Base-by-base conservation (phyloP, 768 basidiomycete genomes). In the Leccinellum luteum region DNA sequence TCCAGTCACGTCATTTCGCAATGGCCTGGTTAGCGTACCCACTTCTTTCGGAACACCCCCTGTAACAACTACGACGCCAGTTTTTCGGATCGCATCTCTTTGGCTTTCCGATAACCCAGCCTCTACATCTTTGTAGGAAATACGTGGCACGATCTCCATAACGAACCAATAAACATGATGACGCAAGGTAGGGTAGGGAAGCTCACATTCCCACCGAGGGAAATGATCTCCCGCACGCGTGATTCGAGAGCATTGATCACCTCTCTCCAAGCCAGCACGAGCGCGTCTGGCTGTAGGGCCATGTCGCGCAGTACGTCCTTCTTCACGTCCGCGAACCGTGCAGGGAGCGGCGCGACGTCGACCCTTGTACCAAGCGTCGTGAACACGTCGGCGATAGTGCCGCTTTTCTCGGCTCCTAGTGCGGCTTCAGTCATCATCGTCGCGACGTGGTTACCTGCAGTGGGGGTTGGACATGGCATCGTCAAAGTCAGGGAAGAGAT, bases 291-390 rank as follows among this genome's bases (percentile, higher is more conserved):
- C 0, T 56, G 38, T 4, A 59, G 55, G 2, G 53, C 51, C 57
- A 69, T 57, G 10, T 84, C 81, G 9, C 60, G 70, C 71, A 80
- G 81, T 0, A 90, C 58, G 27, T 71, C 67, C 57, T 77, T 78
- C 74, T 92, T 92, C 25, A 92, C 69, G 6, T 79, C 77, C 0
- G 77, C 62, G 58, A 89, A 90, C 0, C 87, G 79, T 8, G 73
- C 64, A 0, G 86, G 86, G 5, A 89, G 78, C 5, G 68, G 69
- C 1, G 69, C 69, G 5, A 69, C 69, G 1, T 72, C 62, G 41
- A 73, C 70, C 27, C 75, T 75, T 2, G 74, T 73, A 2, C 73
- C 72, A 8, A 82, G 72, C 3, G 79, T 78, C 0, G 76, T 72
- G 58, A 82, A 83, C 25, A 82, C 75, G 30, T 74, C 73, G 21